phyloP scores from a whole-genome alignment of 345 rosid genomes.

The Lumnitzera littorea region DNA sequence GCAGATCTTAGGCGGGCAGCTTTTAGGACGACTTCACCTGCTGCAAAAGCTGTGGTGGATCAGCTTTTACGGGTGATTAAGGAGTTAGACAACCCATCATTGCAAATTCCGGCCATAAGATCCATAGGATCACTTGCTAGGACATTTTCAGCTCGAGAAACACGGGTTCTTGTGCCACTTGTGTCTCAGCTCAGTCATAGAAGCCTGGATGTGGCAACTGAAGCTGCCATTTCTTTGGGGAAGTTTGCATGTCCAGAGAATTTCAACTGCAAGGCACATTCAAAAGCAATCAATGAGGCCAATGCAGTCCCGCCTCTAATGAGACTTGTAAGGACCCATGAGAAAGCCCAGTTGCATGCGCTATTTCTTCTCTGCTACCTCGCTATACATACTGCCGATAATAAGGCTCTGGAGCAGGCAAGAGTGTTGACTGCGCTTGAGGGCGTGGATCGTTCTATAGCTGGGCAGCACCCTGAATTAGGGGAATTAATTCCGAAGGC shows the following conservation, averaged over 20 bases:
- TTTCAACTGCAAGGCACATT: slow-evolving; percentile 51
- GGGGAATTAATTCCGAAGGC: slow-evolving; percentile 61
- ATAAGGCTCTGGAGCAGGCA: slow-evolving; percentile 50
- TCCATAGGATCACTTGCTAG: slow-evolving; percentile 77
- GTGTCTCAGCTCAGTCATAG: slow-evolving; percentile 45
- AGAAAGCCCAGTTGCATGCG: slow-evolving; percentile 47
- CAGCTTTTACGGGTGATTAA: slow-evolving; percentile 64
- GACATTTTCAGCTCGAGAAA: slow-evolving; percentile 86
- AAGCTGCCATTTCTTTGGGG: slow-evolving; percentile 66
- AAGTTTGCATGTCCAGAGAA: slow-evolving; percentile 62
- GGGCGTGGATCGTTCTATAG: slow-evolving; percentile 51
- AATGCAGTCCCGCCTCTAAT: slow-evolving; percentile 46
- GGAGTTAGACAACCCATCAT: slow-evolving; percentile 35
- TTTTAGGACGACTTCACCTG: slow-evolving; percentile 77
- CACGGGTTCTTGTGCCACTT: slow-evolving; percentile 58
- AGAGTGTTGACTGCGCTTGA: slow-evolving; percentile 73
- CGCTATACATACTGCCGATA: slow-evolving; percentile 54
- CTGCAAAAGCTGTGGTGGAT: slow-evolving; percentile 82
- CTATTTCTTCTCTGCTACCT: slow-evolving; percentile 71
- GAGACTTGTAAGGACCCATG: slow-evolving; percentile 55
- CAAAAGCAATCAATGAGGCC: slow-evolving; percentile 60
- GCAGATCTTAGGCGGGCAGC: slow-evolving; percentile 76
- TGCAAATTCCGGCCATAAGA: slow-evolving; percentile 59
- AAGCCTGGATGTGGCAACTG: slow-evolving; percentile 54
- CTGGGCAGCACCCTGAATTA: slow-evolving; percentile 54